Percentiles rank a stretch among this genome's conserved stretches.
Evolutionary conservation across 1,284 basidiomycete species (phyloP).

Genomic region (Fomitopsis schrenkii): DNA sequence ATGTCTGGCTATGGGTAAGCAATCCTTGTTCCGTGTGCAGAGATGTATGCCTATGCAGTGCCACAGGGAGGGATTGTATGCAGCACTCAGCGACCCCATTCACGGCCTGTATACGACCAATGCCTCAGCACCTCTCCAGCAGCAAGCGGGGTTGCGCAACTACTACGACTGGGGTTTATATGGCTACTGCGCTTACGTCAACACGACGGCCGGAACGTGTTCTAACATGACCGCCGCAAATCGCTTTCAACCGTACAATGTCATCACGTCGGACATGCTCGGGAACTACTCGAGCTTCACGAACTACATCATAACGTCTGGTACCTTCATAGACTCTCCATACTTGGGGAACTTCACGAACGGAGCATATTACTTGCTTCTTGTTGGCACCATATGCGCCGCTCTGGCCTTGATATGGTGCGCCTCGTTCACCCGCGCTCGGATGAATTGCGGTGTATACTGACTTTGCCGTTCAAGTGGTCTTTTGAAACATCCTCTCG

Average conservation of each 20-base stretch:
- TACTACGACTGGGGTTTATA: constrained; percentile 76
- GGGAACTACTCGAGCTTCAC: constrained; percentile 56
- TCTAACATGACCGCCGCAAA: constrained; percentile 55
- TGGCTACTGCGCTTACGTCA: constrained; percentile 69
- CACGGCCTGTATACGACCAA: constrained; percentile 66
- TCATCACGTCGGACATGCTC: constrained; percentile 62
- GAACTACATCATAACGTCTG: constrained; percentile 46
- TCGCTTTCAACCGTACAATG: constrained; percentile 57
- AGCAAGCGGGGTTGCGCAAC: constrained; percentile 58
- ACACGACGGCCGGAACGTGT: constrained; percentile 57
- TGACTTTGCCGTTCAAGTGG: constrained; percentile 42
- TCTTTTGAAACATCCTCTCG: constrained; percentile 55
- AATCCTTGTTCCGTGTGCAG: neutral
- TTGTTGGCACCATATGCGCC: constrained; percentile 67
- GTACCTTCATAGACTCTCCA: constrained; percentile 56
- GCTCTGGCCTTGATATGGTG: constrained; percentile 57
- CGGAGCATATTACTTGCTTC: constrained; percentile 71
- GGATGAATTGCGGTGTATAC: constrained; percentile 1
- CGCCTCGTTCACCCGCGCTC: constrained; percentile 48
- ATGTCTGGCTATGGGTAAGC: constrained; percentile 65
- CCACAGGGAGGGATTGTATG: constrained; percentile 45
- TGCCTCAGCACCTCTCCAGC: constrained; percentile 55
- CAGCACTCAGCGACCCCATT: constrained; percentile 54
- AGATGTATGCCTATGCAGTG: constrained; percentile 9
- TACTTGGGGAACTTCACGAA: constrained; percentile 61